phyloP scores from a whole-genome alignment of 75 land plant species.

The Picea sitchensis region DNA sequence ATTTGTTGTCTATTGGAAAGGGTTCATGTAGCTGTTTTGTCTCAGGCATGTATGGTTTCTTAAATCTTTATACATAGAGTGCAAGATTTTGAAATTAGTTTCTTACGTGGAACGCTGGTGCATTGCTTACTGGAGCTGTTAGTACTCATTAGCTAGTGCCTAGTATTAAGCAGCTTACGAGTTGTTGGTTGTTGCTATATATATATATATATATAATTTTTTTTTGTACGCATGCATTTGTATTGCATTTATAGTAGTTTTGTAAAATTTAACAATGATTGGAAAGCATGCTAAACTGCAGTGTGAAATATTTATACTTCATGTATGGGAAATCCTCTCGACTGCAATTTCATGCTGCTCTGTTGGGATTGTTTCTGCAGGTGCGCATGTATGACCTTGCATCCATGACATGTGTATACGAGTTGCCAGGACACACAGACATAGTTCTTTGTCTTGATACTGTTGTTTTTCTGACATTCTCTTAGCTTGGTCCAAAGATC shows the following conservation, averaged over 20 bases:
- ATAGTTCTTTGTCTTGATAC: slow-evolving; percentile 79
- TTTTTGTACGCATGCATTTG: background rate
- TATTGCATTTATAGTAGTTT: background rate
- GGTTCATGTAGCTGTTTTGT: no score
- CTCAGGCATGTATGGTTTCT: no score
- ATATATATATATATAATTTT: background rate
- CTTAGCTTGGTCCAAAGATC: slow-evolving; percentile 49
- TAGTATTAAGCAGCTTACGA: background rate
- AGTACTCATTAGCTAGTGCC: background rate
- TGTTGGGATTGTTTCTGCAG: slow-evolving; percentile 35
- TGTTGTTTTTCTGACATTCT: slow-evolving; percentile 22
- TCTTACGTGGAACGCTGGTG: background rate
- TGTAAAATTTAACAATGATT: background rate
- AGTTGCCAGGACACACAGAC: slow-evolving; percentile 81
- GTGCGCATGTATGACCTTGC: slow-evolving; percentile 78
- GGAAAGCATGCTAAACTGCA: background rate
- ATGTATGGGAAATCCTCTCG: background rate
- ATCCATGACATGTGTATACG: slow-evolving; percentile 77
- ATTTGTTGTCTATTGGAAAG: background rate
- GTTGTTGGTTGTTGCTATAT: background rate
- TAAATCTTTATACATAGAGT: no score
- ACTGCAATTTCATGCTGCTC: background rate
- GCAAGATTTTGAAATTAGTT: background rate
- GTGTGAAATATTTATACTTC: background rate
- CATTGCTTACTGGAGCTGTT: background rate